Evolutionary conservation across 495 filamentous ascomycete species (phyloP), one percentile per base, ranked within the genome.

Genomic region (Apiosordaria backusii): DNA sequence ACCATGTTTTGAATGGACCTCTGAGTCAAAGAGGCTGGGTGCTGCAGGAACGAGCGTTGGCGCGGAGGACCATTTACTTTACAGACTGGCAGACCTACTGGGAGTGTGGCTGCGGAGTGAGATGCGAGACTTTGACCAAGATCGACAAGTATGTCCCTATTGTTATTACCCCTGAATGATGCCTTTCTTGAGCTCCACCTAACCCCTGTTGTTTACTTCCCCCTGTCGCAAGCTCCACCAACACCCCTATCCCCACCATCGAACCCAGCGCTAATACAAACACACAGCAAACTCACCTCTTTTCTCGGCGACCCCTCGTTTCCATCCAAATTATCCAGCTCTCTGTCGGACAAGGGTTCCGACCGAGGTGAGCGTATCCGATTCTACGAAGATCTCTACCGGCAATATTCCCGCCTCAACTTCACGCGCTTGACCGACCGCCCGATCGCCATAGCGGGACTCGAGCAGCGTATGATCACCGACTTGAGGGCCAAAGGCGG

Each of bases 31-130:
- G 80, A 6, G 80, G 74, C 0, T 83, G 80, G 80, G 76, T 81
- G 0, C 55, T 81, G 40, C 79, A 82, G 53, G 80, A 83, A 67
- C 59, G 75, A 6, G 78, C 71, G 0, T 57, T 83, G 22, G 75
- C 80, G 3, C 71, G 75, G 19, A 50, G 80, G 27, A 78, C 78
- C 1, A 79, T 83, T n/a, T 73, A 75, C 67, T 83, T 81, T 64
- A 77, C 76, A 0, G 71, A 69, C 6, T 74, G 57, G 7, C 77
- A 81, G 58, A 70, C 72, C 3, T 82, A 81, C 53, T 81, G 71
- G 73, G 79, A 82, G 54, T 83, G 81, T 63, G 79, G 80, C 0
- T 58, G 67, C 15, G 79, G 77, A 0, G 72, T 79, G 9, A 64
- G 72, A 2, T 81, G 79, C 60, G 78, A 80, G 61, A 78, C 76